Evolutionary conservation across 306 rosid species (phyloP), one percentile per base, ranked within the genome.

Genomic region (Pyrus pyrifolia): DNA sequence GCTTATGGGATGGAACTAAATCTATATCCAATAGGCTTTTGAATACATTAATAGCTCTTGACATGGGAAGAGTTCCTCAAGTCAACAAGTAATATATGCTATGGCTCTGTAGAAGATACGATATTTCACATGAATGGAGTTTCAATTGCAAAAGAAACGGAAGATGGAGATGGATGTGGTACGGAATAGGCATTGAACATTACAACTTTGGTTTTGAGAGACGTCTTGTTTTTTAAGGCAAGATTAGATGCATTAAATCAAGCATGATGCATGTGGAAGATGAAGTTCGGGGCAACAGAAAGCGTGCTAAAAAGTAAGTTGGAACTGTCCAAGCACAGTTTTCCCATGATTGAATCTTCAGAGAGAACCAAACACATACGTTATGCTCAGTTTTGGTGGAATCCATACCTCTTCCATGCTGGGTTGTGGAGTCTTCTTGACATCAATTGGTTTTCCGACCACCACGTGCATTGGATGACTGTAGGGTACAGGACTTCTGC

Each of bases 401-500:
- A 68, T 68, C 11, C 38, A 62, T 83, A 85, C 91, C 89, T 88
- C 85, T 61, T 85, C 96, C 65, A 59, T 58, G 25, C 93, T 81
- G 72, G 98, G 98, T 40, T 90, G 86, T 75, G 93, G 91, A 86
- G 82, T 94, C 84, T 82, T 89, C 70, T 80, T 77, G 42, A 91
- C 31, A 79, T 86, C 89, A 57, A 91, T 94, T 72, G 98, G 97
- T 76, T 78, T 88, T 38, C 98, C 98, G 59, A 94, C 97, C 23
- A 86, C 96, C 81, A 91, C 91, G 75, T 89, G 88, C 96, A 94
- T 88, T 53, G 90, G 91, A 66, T 52, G 83, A 71, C 88, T 87
- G 70, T 64, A 85, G 13, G 98, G 98, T 46, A 94, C 21, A 57
- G 98, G 98, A 61, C 96, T 78, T 72, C 98, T 94, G 86, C 81